These are phyloP conservation scores for Pulicaria dysenterica DNA, from an alignment of 129 eudicot genomes.

Conservation along the genomic window DNA sequence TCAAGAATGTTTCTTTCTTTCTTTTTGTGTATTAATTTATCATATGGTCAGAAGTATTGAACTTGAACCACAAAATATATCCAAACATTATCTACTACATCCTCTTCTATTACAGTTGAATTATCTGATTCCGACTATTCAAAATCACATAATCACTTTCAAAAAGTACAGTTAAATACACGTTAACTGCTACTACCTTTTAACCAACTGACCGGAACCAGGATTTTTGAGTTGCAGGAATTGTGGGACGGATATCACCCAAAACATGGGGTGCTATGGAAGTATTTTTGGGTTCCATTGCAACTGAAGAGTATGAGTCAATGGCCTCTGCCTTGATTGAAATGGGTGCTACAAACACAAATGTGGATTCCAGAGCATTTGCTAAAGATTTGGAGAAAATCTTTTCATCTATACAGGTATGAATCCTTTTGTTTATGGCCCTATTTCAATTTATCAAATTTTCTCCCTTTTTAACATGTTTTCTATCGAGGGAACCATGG, in stretches of 20 bases:
- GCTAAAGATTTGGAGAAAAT: slow-evolving; percentile 91
- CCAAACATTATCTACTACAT: background rate
- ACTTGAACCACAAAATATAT: background rate
- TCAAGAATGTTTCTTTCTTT: background rate
- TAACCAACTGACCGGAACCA: slow-evolving; percentile 15
- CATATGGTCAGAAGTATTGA: background rate
- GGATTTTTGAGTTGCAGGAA: slow-evolving; percentile 56
- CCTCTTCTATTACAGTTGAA: background rate
- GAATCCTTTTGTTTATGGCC: slow-evolving; percentile 7
- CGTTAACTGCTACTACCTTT: background rate
- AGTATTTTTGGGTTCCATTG: slow-evolving; percentile 78
- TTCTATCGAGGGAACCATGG: background rate
- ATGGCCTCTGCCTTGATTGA: slow-evolving; percentile 95
- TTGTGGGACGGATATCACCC: slow-evolving; percentile 93
- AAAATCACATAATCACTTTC: slow-evolving; percentile 7
- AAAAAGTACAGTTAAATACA: background rate
- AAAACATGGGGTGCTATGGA: slow-evolving; percentile 98
- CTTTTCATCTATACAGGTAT: slow-evolving; percentile 86
- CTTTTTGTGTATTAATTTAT: background rate
- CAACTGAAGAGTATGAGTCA: slow-evolving; percentile 78
- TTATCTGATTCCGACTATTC: background rate
- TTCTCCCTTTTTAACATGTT: background rate
- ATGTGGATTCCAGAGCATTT: slow-evolving; percentile 82
- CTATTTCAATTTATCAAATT: slow-evolving; percentile 1
- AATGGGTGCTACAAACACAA: slow-evolving; percentile 86